phyloP scores from a whole-genome alignment of 2,329 filamentous ascomycete genomes.

The Aspergillus novofumigatus region DNA sequence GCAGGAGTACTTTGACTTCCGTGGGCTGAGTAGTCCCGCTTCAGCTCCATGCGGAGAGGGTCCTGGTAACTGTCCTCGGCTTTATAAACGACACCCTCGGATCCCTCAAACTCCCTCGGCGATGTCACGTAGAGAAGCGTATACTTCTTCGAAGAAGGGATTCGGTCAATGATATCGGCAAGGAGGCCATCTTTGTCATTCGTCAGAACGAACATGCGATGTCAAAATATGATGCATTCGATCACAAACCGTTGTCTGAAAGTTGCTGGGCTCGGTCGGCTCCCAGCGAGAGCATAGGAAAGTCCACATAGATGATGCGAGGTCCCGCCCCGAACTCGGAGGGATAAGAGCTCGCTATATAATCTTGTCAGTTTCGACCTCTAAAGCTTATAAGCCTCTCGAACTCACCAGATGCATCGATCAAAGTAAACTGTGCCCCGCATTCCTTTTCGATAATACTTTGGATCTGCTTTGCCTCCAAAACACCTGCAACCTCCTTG shows the following conservation, averaged over 20 bases:
- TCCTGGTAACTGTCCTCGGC: slow-evolving; percentile 56
- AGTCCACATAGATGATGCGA: slow-evolving; percentile 43
- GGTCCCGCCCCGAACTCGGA: slow-evolving; percentile 35
- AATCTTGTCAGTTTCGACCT: slow-evolving; percentile 12
- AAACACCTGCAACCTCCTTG: slow-evolving; percentile 49
- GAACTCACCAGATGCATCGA: slow-evolving; percentile 43
- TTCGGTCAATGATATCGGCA: slow-evolving; percentile 43
- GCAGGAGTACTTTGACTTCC: slow-evolving; percentile 35
- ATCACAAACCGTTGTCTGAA: slow-evolving; percentile 40
- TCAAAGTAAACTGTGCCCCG: slow-evolving; percentile 38
- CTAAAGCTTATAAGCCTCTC: slow-evolving; percentile 2
- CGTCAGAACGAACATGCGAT: slow-evolving; percentile 3
- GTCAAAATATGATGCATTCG: not conserved
- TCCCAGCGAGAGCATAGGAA: slow-evolving; percentile 38
- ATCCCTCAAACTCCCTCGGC: slow-evolving; percentile 40
- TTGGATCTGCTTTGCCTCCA: slow-evolving; percentile 44
- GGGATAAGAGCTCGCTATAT: slow-evolving; percentile 37
- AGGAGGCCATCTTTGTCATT: slow-evolving; percentile 44
- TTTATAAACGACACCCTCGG: slow-evolving; percentile 53
- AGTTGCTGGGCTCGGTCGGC: slow-evolving; percentile 38
- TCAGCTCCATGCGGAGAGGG: slow-evolving; percentile 67
- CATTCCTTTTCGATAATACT: slow-evolving; percentile 46
- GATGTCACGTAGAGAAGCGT: slow-evolving; percentile 74
- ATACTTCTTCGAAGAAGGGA: slow-evolving; percentile 55
- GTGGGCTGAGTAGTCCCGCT: slow-evolving; percentile 53